Evolutionary conservation across 208 protist species (phyloP).

Genomic region (Balamuthia mandrillaris): DNA sequence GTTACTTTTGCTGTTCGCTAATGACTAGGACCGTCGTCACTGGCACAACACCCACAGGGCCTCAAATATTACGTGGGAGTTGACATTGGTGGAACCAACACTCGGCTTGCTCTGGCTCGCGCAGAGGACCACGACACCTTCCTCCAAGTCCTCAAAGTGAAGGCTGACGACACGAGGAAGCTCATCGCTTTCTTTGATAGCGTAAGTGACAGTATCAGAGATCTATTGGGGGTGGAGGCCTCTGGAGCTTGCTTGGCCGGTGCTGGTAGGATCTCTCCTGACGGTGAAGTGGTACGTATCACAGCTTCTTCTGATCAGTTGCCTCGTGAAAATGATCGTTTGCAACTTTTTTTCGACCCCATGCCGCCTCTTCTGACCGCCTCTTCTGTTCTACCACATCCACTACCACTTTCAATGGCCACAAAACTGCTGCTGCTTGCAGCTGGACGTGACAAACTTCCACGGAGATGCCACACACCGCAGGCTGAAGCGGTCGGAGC

Average conservation of each 20-base stretch:
- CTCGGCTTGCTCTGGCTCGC: background rate
- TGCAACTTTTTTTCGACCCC: background rate
- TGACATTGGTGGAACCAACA: conserved; percentile 14
- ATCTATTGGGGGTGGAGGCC: background rate
- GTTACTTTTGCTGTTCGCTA: background rate
- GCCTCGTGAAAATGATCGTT: too few species aligned
- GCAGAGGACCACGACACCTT: background rate
- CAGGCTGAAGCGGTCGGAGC: background rate
- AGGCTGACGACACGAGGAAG: background rate
- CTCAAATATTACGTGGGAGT: background rate
- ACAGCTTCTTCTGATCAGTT: background rate
- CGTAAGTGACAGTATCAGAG: background rate
- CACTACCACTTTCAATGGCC: too few species aligned
- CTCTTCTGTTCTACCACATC: too few species aligned
- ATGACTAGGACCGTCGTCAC: too few species aligned
- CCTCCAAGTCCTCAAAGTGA: background rate
- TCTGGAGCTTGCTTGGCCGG: background rate
- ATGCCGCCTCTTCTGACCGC: background rate
- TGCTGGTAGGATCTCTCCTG: background rate
- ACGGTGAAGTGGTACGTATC: background rate
- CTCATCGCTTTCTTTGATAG: background rate
- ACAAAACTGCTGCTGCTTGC: background rate
- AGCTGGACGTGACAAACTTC: conserved; percentile 6
- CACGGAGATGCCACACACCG: background rate
- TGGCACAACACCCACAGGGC: too few species aligned